Evolutionary conservation across 2,329 filamentous ascomycete species (phyloP).

Genomic region (Madurella fahalii): DNA sequence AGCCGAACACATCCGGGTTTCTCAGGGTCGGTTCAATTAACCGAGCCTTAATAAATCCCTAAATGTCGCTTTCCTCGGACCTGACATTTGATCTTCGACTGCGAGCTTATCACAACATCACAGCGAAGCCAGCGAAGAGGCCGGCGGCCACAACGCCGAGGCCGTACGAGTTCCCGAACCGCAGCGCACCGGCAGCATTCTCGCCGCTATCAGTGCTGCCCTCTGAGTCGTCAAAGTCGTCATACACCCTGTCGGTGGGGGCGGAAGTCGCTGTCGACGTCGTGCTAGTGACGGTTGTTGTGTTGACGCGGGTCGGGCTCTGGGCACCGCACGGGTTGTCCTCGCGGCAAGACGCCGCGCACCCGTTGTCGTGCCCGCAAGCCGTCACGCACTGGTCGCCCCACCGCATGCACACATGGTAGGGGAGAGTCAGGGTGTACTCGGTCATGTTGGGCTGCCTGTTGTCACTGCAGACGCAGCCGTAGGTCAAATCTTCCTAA

Average conservation of each 20-base stretch:
- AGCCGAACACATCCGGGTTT: background rate
- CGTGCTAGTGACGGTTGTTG: constrained; percentile 42
- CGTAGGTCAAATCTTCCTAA: constrained; percentile 59
- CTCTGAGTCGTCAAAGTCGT: constrained; percentile 25
- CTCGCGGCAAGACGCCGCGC: constrained; percentile 56
- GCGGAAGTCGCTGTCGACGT: constrained; percentile 38
- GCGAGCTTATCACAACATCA: constrained; percentile 39
- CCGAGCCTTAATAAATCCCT: constrained; percentile 15
- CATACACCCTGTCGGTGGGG: constrained; percentile 36
- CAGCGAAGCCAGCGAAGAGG: constrained; percentile 29
- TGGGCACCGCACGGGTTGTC: constrained; percentile 71
- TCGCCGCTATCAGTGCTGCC: background rate
- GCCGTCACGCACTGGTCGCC: constrained; percentile 61
- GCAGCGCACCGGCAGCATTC: constrained; percentile 23
- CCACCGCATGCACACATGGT: constrained; percentile 69
- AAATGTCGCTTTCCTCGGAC: background rate
- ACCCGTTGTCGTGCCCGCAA: constrained; percentile 56
- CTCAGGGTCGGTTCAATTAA: constrained; percentile 18
- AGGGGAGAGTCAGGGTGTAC: constrained; percentile 75
- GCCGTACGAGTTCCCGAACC: constrained; percentile 31
- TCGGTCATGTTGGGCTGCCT: constrained; percentile 67
- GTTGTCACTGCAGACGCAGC: constrained; percentile 67
- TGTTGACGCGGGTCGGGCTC: constrained; percentile 58
- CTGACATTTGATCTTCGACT: background rate
- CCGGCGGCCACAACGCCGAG: constrained; percentile 24